Conservation (phyloP, 2,329 filamentous ascomycete genomes). For the Rhynchosporium secalis region DNA sequence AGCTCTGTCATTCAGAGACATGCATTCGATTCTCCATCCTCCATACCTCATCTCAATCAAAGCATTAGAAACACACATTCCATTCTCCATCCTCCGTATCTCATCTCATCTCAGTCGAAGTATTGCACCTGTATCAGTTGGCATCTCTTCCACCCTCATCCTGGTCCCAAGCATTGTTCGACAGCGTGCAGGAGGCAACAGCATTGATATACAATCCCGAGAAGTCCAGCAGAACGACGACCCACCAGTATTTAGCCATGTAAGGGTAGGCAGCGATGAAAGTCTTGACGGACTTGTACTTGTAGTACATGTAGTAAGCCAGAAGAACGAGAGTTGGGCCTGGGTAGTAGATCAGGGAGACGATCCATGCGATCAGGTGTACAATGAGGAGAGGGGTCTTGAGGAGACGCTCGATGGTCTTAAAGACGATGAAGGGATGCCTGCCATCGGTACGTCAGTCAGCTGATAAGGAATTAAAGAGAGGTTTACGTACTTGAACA, state of each 20-base stretch:
- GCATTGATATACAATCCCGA: slow-evolving; percentile 2
- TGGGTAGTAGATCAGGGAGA: not conserved
- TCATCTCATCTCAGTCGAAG: too few relatives aligned
- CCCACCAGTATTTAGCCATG: slow-evolving; percentile 10
- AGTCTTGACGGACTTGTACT: not conserved
- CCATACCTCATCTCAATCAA: too few relatives aligned
- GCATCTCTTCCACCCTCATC: not conserved
- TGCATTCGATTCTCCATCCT: too few relatives aligned
- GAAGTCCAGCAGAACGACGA: slow-evolving; percentile 6
- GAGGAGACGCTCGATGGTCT: slow-evolving; percentile 7
- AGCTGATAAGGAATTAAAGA: too few relatives aligned
- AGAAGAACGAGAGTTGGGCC: not conserved
- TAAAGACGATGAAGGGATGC: not conserved
- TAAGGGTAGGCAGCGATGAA: slow-evolving; percentile 10
- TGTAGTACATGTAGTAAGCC: not conserved
- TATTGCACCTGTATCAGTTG: not conserved
- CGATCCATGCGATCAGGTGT: slow-evolving; percentile 4
- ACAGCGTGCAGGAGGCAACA: not conserved
- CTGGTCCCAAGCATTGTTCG: not conserved
- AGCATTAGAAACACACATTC: too few relatives aligned
- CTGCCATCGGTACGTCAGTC: not conserved
- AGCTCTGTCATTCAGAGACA: too few relatives aligned
- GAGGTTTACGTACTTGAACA: slow-evolving; percentile 2
- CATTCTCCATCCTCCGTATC: too few relatives aligned
- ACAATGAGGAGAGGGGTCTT: not conserved